Evolutionary conservation across 2,329 filamentous ascomycete genomes (phyloP).

Genomic region (Claviceps sp.): DNA sequence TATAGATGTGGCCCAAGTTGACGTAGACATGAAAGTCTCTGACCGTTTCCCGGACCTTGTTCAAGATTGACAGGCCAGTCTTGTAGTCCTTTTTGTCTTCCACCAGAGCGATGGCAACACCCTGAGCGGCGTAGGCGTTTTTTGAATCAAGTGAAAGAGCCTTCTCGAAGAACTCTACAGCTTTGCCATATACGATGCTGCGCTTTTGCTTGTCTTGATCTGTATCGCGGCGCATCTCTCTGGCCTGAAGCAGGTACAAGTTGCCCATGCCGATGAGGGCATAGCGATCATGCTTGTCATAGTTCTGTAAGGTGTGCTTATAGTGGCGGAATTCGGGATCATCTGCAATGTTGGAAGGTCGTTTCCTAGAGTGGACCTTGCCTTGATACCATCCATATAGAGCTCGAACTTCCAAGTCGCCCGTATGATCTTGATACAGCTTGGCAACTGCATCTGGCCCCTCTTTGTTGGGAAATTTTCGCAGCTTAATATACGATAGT

Average conservation of each 20-base stretch:
- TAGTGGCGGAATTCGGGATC: conserved; percentile 89
- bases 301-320: conserved; percentile 87
- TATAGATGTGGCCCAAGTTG: conserved; percentile 87
- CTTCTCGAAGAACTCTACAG: conserved; percentile 98
- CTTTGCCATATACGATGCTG: conserved; percentile 73
- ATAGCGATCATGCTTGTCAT: conserved; percentile 97
- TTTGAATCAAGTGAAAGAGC: conserved; percentile 85
- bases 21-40: conserved; percentile 80
- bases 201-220: conserved; percentile 87
- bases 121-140: conserved; percentile 93
- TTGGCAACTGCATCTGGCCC: conserved; percentile 77
- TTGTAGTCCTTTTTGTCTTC: conserved; percentile 89
- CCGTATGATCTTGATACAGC: conserved; percentile 70
- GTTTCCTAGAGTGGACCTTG: conserved; percentile 66
- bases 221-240: conserved; percentile 86
- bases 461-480: conserved; percentile 68
- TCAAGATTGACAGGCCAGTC: conserved; percentile 72
- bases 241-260: conserved; percentile 69
- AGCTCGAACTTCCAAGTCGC: conserved; percentile 81
- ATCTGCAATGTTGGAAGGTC: conserved; percentile 66
- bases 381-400: conserved; percentile 94
- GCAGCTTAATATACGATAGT: conserved; percentile 78
- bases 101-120: conserved; percentile 82
- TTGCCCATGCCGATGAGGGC: conserved; percentile 96
- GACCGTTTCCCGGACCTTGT: conserved; percentile 80